Evolutionary conservation across 345 rosid genomes (phyloP).

Genomic region (Nephelium lappaceum): DNA sequence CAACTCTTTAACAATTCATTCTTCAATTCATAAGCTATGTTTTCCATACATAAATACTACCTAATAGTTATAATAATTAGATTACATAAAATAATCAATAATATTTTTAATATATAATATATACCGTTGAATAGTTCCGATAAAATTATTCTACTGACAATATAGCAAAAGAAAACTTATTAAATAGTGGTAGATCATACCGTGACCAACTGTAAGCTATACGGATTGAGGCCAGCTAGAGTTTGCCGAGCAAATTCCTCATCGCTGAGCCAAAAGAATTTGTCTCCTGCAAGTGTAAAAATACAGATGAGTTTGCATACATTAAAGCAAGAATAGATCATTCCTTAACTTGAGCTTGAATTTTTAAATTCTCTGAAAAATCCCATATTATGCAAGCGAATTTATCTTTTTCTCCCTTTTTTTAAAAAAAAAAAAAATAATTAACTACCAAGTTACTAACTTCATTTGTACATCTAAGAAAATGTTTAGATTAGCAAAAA

Average conservation of each 20-base stretch:
- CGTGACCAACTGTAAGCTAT: conserved; percentile 47
- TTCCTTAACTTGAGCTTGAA: too few species aligned
- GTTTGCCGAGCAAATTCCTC: conserved; percentile 80
- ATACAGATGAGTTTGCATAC: neutral
- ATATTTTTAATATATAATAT: too few species aligned
- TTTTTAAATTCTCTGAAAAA: too few species aligned
- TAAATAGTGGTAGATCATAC: conserved; percentile 34
- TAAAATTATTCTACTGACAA: too few species aligned
- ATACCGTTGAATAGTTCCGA: neutral
- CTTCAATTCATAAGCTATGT: neutral
- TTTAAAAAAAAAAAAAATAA: too few species aligned
- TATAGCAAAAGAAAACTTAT: neutral
- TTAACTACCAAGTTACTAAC: neutral
- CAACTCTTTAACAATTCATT: neutral
- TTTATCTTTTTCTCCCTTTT: too few species aligned
- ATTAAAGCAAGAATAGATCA: neutral
- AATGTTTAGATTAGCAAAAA: neutral
- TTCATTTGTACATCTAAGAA: neutral
- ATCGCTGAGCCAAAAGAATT: conserved; percentile 74
- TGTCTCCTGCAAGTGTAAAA: conserved; percentile 49
- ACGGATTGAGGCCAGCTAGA: conserved; percentile 83
- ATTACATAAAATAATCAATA: neutral
- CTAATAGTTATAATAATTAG: neutral
- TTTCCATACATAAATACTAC: too few species aligned
- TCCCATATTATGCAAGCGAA: too few species aligned